Evolutionary conservation across 2,329 filamentous ascomycete genomes (phyloP).

Genomic region (Arthroderma sp.): DNA sequence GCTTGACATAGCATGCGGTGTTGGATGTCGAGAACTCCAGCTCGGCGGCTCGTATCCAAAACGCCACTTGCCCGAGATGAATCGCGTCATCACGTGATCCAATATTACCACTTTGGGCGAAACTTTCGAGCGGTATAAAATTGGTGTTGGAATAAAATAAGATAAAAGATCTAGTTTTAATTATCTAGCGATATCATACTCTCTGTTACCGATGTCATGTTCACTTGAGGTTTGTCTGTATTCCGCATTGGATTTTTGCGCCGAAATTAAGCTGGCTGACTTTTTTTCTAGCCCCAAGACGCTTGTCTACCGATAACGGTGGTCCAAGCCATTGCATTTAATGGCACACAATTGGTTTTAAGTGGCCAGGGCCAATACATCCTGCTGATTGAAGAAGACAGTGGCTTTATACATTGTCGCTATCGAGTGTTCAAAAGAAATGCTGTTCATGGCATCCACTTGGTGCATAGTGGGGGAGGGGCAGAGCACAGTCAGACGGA

Average conservation of each 20-base stretch:
- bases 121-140: no score
- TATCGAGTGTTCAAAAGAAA: conserved; percentile 24
- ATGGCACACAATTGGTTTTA: conserved; percentile 20
- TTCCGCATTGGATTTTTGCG: neutral
- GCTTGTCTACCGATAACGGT: conserved; percentile 32
- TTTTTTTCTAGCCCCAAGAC: conserved; percentile 23
- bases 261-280: conserved; percentile 1
- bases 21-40: neutral
- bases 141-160: neutral
- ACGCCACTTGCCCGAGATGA: neutral
- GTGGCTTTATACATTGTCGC: conserved; percentile 18
- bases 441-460: conserved; percentile 26
- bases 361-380: conserved; percentile 28
- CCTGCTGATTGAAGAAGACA: conserved; percentile 21
- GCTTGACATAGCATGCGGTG: neutral
- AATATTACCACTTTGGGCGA: neutral
- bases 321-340: conserved; percentile 21
- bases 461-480: no score
- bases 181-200: neutral
- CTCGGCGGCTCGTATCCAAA: neutral
- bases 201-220: conserved; percentile 10
- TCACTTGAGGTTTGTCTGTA: conserved; percentile 9
- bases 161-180: neutral
- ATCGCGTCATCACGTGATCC: neutral
- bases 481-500: no score